Evolutionary conservation across 148 eudicot species (phyloP), one percentile per base, ranked within the genome.

Genomic region (Amaranthus hypochondriacus): DNA sequence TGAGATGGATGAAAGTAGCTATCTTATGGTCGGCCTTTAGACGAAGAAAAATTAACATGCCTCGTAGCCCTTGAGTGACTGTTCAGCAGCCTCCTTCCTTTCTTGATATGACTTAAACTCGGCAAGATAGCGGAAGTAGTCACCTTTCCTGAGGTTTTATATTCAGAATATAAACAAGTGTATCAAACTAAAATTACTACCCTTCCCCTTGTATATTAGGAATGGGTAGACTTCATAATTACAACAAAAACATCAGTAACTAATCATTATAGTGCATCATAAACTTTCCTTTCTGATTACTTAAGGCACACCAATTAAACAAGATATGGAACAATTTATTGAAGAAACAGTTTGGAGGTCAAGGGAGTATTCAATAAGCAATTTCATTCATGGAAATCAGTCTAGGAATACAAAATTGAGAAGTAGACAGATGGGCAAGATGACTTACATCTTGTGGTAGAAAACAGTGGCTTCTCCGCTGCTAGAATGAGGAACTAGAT

Each of bases 401-500:
- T 63, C 46, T 14, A 42, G n/a, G 28, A 21, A 47, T 12, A 43
- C 56, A 54, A 62, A 14, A 48, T 49, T 42, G 3, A 47, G n/a
- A 62, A 6, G 66, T 14, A 69, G 39, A 0, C 15, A 7, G 13
- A 14, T 49, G 2, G 47, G 6, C 48, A 64, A 46, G 46, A 52
- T n/a, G 71, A 81, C 97, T 91, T 81, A 94, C 98, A 94, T 94
- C 86, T 92, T 94, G 80, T 88, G 86, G 88, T 88, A 94, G 81
- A 94, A 94, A 52, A 94, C 98, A 69, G 93, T 94, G 64, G 98
- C 96, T 85, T 94, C 98, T 47, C 92, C 97, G 12, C 88, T 80
- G 21, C 84, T 84, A 72, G 98, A 82, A 69, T 89, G 87, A 77
- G 98, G 97, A 72, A 94, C 78, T 10, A 94, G 84, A 84, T 94